Conservation (phyloP, 1,284 basidiomycete species). For the Pyrrhoderma noxium region DNA sequence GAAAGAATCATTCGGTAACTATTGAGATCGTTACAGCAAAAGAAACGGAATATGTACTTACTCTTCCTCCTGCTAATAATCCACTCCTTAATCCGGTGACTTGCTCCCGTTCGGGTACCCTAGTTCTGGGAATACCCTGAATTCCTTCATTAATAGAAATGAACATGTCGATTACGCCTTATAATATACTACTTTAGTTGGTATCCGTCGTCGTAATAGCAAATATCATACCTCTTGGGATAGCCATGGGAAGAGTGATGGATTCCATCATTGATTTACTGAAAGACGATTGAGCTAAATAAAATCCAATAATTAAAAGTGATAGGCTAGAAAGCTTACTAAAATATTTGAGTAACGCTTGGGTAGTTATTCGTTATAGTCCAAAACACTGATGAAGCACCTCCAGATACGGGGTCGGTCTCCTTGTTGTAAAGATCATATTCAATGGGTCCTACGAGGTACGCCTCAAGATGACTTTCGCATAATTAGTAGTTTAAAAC, state of each 20-base stretch:
- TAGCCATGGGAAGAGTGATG: constrained; percentile 38
- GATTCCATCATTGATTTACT: constrained; percentile 37
- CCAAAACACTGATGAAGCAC: constrained; percentile 42
- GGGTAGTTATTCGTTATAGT: constrained; percentile 41
- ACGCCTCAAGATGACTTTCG: not conserved
- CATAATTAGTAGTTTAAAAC: constrained; percentile 14
- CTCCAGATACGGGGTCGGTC: constrained; percentile 39
- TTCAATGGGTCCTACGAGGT: constrained; percentile 3
- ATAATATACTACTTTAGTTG: not conserved
- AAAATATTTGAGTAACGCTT: constrained; percentile 38
- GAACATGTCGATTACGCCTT: constrained; percentile 40
- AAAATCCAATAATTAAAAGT: not conserved
- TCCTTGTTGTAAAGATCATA: constrained; percentile 30
- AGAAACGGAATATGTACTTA: constrained; percentile 18
- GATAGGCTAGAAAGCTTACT: constrained; percentile 26
- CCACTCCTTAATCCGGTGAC: constrained; percentile 39
- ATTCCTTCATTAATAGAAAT: constrained; percentile 39
- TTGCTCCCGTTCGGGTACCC: constrained; percentile 36
- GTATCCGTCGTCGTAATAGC: not conserved
- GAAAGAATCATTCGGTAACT: not conserved
- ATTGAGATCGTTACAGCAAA: no score
- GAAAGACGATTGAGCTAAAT: not conserved
- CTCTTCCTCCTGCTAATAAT: constrained; percentile 40
- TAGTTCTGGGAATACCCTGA: constrained; percentile 38
- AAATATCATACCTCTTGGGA: constrained; percentile 29